Conservation (phyloP, 306 rosid genomes). For the Pyrus betulifolia region DNA sequence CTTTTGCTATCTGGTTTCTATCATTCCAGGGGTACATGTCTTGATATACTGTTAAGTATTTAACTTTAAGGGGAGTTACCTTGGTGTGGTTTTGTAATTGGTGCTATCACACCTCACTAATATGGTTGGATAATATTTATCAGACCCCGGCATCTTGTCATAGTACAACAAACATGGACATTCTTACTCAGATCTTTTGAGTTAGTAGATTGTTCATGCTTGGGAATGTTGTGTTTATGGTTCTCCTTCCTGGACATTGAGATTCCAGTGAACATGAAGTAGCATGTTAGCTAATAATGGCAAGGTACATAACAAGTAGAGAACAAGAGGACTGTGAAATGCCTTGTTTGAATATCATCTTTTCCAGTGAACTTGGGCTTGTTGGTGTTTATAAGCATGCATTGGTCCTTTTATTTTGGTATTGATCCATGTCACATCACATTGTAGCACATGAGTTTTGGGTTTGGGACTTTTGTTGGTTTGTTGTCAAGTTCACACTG, state of each 20-base stretch:
- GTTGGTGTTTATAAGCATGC: not conserved
- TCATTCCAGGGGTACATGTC: not conserved
- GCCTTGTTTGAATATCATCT: not conserved
- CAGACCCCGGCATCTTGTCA: not conserved
- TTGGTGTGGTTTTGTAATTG: not conserved
- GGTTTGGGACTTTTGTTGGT: not conserved
- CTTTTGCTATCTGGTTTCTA: not conserved
- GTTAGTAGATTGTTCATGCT: not conserved
- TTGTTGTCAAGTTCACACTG: not conserved
- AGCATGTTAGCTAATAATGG: not conserved
- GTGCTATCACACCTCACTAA: not conserved
- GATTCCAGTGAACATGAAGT: not conserved
- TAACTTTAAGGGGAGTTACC: not conserved
- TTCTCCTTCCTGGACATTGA: not conserved
- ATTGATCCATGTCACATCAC: not conserved
- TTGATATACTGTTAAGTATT: not conserved
- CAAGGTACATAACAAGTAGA: not conserved
- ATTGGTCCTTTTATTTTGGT: not conserved
- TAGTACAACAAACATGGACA: not conserved
- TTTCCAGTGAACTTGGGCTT: not conserved
- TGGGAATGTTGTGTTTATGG: not conserved
- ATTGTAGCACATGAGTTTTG: not conserved
- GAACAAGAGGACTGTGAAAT: not conserved
- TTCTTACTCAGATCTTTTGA: not conserved
- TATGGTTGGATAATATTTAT: not conserved